Evolutionary conservation across 139 green algal species (phyloP).

Genomic region (Auxenochlorella pyrenoidosa): DNA sequence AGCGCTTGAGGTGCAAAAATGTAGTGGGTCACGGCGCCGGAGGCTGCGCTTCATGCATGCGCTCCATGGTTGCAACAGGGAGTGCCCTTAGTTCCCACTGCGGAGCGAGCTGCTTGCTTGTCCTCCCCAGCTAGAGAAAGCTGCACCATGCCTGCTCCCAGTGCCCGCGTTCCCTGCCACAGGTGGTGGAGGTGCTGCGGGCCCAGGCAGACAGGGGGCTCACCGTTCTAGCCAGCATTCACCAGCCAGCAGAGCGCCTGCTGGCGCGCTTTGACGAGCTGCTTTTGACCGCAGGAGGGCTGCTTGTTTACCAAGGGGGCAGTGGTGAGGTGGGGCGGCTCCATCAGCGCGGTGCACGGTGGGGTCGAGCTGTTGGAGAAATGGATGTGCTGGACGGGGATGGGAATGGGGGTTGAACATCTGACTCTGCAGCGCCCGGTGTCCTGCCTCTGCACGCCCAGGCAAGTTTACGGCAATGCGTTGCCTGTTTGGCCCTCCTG

Average conservation of each 20-base stretch:
- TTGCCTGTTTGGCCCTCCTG: neutral
- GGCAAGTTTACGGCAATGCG: too few relatives aligned
- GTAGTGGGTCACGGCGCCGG: neutral
- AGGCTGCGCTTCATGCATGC: neutral
- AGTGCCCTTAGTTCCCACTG: neutral
- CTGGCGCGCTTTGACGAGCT: neutral
- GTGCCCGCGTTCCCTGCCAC: too few relatives aligned
- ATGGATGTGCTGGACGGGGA: too few relatives aligned
- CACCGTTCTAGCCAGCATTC: neutral
- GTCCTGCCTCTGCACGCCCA: too few relatives aligned
- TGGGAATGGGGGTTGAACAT: too few relatives aligned
- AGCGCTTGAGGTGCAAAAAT: neutral
- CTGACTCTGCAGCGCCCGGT: too few relatives aligned
- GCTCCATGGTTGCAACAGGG: neutral
- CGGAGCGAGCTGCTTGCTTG: neutral
- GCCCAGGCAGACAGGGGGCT: neutral
- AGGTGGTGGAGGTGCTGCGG: conserved; percentile 1
- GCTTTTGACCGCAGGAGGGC: neutral
- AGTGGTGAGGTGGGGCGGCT: neutral
- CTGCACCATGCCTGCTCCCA: neutral
- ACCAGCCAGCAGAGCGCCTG: neutral
- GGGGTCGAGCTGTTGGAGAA: neutral
- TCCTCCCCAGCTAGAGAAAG: neutral
- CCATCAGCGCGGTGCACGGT: neutral
- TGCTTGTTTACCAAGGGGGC: neutral